Conservation (phyloP, 1,284 basidiomycete genomes). For the Tetrapyrgos nigripes region DNA sequence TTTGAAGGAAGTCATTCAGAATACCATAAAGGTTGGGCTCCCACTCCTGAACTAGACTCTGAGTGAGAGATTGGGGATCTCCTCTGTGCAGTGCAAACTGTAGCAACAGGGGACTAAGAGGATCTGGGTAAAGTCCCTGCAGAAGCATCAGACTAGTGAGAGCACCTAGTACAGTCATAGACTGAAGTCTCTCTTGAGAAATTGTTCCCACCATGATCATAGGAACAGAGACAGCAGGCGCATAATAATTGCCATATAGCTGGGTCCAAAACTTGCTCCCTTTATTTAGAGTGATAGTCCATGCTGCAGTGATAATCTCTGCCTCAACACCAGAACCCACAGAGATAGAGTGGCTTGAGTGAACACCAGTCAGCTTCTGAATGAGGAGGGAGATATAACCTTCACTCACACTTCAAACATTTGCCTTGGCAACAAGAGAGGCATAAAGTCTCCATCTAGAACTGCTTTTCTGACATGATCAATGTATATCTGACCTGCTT, state of each 20-base stretch:
- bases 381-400: too few species aligned
- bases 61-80: neutral
- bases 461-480: too few species aligned
- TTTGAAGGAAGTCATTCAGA: neutral
- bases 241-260: neutral
- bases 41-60: neutral
- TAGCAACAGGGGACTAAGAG: neutral
- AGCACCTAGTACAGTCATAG: too few species aligned
- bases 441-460: too few species aligned
- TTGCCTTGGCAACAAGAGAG: too few species aligned
- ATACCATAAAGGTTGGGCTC: neutral
- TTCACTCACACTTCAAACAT: too few species aligned
- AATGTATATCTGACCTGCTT: too few species aligned
- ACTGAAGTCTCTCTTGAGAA: neutral
- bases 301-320: neutral
- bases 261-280: neutral
- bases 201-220: neutral
- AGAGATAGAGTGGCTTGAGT: neutral
- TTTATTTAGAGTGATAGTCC: neutral
- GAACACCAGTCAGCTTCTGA: too few species aligned
- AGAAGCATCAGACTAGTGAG: neutral
- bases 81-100: neutral
- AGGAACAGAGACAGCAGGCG: neutral
- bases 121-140: neutral
- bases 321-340: neutral